These are phyloP conservation scores for Gossypium trilobum DNA, from an alignment of 441 rosid species.

Conservation along the genomic window DNA sequence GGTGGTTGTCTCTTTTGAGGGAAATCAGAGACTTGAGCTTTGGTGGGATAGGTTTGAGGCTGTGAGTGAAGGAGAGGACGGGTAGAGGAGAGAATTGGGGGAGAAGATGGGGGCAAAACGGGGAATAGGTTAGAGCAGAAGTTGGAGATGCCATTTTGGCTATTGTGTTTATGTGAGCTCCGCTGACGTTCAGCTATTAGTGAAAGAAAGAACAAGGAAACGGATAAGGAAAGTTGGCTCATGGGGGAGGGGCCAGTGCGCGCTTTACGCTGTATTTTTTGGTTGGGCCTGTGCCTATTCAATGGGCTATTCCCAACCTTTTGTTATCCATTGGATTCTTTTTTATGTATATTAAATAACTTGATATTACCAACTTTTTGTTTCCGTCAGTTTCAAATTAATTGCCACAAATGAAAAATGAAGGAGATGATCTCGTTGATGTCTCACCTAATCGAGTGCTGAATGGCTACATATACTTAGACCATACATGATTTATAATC, in stretches of 20 bases:
- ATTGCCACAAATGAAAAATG: too few relatives aligned
- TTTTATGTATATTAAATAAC: background rate
- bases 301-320: background rate
- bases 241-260: background rate
- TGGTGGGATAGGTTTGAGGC: conserved; percentile 28
- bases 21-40: conserved; percentile 21
- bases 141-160: conserved; percentile 5
- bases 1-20: conserved; percentile 12
- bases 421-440: too few relatives aligned
- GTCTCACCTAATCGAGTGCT: too few relatives aligned
- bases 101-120: conserved; percentile 26
- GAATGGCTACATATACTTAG: too few relatives aligned
- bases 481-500: too few relatives aligned
- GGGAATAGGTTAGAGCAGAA: conserved; percentile 21
- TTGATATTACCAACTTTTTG: too few relatives aligned
- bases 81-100: conserved; percentile 27
- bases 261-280: background rate
- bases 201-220: background rate
- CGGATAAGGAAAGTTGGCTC: conserved; percentile 9
- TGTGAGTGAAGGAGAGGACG: conserved; percentile 33
- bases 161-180: background rate
- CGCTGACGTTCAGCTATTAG: background rate
- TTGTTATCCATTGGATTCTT: background rate
- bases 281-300: background rate
- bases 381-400: too few relatives aligned